Evolutionary conservation across 1,139 yeast species (phyloP).

Genomic region (Petasospora fabianii): DNA sequence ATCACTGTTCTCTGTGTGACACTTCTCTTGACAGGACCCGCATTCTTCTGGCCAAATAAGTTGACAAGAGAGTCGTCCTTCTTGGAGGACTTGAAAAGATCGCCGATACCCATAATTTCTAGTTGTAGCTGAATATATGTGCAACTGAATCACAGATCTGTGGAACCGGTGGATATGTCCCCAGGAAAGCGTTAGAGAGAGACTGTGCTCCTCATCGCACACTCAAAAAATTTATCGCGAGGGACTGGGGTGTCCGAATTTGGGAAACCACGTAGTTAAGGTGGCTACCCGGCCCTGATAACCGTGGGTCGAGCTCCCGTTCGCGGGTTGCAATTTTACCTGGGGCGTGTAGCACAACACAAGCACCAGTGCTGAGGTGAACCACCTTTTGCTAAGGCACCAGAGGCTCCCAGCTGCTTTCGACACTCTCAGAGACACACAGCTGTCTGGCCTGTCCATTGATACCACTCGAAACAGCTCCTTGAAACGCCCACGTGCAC

Average conservation of each 20-base stretch:
- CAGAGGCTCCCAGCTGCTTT: background rate
- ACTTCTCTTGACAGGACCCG: slow-evolving; percentile 29
- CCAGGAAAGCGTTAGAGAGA: too few relatives aligned
- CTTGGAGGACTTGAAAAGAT: slow-evolving; percentile 21
- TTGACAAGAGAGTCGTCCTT: slow-evolving; percentile 23
- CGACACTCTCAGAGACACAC: too few relatives aligned
- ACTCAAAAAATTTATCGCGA: slow-evolving; percentile 11
- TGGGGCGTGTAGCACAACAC: slow-evolving; percentile 4
- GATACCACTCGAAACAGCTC: background rate
- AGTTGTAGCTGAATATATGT: too few relatives aligned
- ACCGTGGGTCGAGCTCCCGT: background rate
- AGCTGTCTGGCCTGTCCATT: too few relatives aligned
- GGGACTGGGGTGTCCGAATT: slow-evolving; percentile 3
- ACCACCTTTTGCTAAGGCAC: background rate
- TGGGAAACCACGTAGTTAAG: slow-evolving; percentile 2
- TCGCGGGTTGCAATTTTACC: slow-evolving; percentile 4
- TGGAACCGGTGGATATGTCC: too few relatives aligned
- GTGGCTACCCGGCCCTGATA: slow-evolving; percentile 7
- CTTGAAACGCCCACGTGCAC: background rate
- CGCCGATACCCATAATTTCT: slow-evolving; percentile 24
- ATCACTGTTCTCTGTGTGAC: slow-evolving; percentile 25
- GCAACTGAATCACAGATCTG: too few relatives aligned
- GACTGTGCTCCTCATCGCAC: slow-evolving; percentile 27
- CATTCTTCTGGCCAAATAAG: slow-evolving; percentile 27
- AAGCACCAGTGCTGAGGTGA: slow-evolving; percentile 5